Conservation (phyloP, 2,329 filamentous ascomycete species). For the Talaromyces sp. region DNA sequence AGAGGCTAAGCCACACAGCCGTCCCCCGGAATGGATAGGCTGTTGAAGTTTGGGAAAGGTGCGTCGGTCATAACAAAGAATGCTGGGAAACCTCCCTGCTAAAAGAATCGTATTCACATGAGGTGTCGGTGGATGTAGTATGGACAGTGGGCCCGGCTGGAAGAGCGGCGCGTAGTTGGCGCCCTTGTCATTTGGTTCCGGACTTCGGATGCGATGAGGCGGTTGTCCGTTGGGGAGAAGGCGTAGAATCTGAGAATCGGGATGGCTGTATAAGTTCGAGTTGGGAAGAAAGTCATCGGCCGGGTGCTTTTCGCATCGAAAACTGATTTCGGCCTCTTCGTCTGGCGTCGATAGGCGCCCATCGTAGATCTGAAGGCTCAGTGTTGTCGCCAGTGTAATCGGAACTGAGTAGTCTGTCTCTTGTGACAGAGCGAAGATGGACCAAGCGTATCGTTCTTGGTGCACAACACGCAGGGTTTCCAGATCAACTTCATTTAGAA, state of each 20-base stretch:
- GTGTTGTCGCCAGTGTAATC: slow-evolving; percentile 76
- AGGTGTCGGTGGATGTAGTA: slow-evolving; percentile 66
- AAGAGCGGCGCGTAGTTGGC: slow-evolving; percentile 64
- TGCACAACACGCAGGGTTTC: slow-evolving; percentile 64
- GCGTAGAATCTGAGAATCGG: slow-evolving; percentile 28
- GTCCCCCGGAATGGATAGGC: slow-evolving; percentile 77
- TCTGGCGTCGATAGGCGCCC: slow-evolving; percentile 46
- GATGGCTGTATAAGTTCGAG: slow-evolving; percentile 26
- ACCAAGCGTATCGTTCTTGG: slow-evolving; percentile 69
- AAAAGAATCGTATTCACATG: slow-evolving; percentile 77
- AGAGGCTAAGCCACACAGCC: slow-evolving; percentile 67
- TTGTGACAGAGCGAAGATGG: slow-evolving; percentile 74
- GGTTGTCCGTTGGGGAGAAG: slow-evolving; percentile 29
- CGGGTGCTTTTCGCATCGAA: slow-evolving; percentile 28
- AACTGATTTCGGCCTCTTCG: slow-evolving; percentile 29
- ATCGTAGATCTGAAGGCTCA: slow-evolving; percentile 79
- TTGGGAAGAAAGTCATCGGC: slow-evolving; percentile 19
- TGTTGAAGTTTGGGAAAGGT: slow-evolving; percentile 73
- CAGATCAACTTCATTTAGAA: slow-evolving; percentile 77
- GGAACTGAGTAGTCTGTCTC: slow-evolving; percentile 62
- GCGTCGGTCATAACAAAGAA: slow-evolving; percentile 83
- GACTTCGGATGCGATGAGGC: slow-evolving; percentile 34
- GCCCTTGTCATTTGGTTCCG: slow-evolving; percentile 28
- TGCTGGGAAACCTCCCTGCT: slow-evolving; percentile 80
- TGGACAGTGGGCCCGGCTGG: slow-evolving; percentile 75